Evolutionary conservation across 441 rosid genomes (phyloP), one percentile per base, ranked within the genome.

Genomic region (Raphanus hybrid): DNA sequence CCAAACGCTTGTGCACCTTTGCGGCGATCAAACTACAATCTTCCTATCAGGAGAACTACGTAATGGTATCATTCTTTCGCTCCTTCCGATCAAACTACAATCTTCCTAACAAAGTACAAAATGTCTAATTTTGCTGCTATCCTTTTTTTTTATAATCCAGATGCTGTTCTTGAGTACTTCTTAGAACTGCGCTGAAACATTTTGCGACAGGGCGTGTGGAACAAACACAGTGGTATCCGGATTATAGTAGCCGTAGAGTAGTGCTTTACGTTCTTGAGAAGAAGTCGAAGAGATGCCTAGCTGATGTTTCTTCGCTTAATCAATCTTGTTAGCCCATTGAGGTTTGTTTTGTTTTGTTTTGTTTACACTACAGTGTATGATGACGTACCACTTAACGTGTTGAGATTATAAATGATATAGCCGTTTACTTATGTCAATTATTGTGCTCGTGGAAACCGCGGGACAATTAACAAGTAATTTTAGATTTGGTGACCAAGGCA

Each of bases 41-140:
- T 87, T 91, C 79, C 70, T 94, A 78, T 82, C 97, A 12, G 97
- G 97, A 70, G 97, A 92, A 75, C 85, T 92, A 55, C 85, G 96
- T 43, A 92, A 94, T 75, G 97, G 96, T 85, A 78, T 57, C 29
- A 65, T 77, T 50, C 0, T 41, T 74, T 67, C 43, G 23, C 23
- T 20, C 23, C 23, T 20, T 20, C 23, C 23, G 23, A 20, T 20
- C 23, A 20, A 20, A 20, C 23, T 20, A 20, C 23, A 20, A 20
- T 20, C 23, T 20, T 20, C 23, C 23, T 20, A 20, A 20, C 23
- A 63, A 59, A 65, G 54, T 58, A 14, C 3, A 4, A 14, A n/a
- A 8, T 23, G 34, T 37, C 69, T 67, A 27, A 67, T 14, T 3
- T 72, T 61, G 9, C 34, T 61, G 4, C 15, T 60, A 68, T 4